A percentile compares a stretch with the other conserved stretches of the same genome.
These are phyloP conservation scores for Cladosporium sp. DNA, from an alignment of 2,329 filamentous ascomycete species.

Conservation along the genomic window DNA sequence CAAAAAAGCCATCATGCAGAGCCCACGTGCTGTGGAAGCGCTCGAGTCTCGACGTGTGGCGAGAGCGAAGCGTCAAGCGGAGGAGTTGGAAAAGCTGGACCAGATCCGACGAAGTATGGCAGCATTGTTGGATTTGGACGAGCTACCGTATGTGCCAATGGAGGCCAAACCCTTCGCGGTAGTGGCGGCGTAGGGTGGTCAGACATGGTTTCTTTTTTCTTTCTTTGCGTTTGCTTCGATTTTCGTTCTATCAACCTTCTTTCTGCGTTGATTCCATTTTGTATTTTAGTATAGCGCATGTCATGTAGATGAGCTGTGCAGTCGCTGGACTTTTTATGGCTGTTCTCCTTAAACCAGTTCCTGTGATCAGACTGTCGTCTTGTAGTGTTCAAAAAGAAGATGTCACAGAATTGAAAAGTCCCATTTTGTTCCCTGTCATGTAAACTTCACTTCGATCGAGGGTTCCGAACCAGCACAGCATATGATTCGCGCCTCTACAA, in stretches of 20 bases:
- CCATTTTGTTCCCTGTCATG: too few relatives aligned
- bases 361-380: too few relatives aligned
- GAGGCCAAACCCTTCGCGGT: too few relatives aligned
- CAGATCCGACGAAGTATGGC: neutral
- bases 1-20: neutral
- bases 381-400: neutral
- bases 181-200: neutral
- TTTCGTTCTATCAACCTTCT: neutral
- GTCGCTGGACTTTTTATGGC: neutral
- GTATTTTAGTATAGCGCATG: neutral
- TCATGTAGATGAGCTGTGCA: too few relatives aligned
- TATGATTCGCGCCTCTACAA: neutral
- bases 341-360: neutral
- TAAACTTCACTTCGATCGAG: neutral
- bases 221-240: neutral
- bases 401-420: too few relatives aligned
- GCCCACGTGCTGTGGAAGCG: neutral
- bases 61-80: neutral
- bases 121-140: neutral
- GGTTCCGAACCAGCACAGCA: neutral
- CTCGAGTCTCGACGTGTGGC: neutral
- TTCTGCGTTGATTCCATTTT: neutral
- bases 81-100: neutral
- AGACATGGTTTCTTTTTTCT: neutral
- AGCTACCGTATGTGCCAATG: too few relatives aligned